Evolutionary conservation across 2,329 filamentous ascomycete species (phyloP).

Genomic region (Penicillium sp.): DNA sequence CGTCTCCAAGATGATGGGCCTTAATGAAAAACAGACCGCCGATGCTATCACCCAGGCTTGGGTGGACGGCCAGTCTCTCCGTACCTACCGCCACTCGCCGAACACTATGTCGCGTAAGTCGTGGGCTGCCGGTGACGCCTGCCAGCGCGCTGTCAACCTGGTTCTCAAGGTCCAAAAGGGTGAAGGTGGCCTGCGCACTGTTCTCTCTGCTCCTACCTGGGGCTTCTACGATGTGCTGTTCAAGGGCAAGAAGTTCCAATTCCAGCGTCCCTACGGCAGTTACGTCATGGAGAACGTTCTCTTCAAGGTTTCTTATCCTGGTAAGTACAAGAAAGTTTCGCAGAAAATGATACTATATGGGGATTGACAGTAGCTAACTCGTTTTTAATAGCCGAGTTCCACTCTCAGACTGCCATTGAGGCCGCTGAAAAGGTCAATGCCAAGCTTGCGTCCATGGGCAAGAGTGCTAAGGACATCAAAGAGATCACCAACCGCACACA

Average conservation of each 20-base stretch:
- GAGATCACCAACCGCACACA: conserved; percentile 90
- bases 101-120: conserved; percentile 99
- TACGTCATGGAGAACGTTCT: conserved; percentile 99
- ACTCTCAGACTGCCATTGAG: conserved; percentile 97
- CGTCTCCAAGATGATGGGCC: conserved; percentile 89
- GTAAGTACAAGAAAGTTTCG: conserved; percentile 47
- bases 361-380: not conserved
- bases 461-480: conserved; percentile 92
- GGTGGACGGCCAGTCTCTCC: conserved; percentile 92
- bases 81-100: conserved; percentile 94
- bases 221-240: conserved; percentile 99
- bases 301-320: conserved; percentile 99
- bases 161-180: conserved; percentile 88
- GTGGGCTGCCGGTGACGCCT: conserved; percentile 97
- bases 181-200: conserved; percentile 85
- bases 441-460: conserved; percentile 78
- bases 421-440: conserved; percentile 84
- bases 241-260: conserved; percentile 91
- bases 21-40: conserved; percentile 84
- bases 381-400: conserved; percentile 71
- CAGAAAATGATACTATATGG: not conserved
- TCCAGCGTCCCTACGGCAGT: conserved; percentile 93
- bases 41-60: conserved; percentile 96
- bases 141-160: conserved; percentile 89
- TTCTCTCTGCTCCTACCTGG: conserved; percentile 89